Base-by-base conservation (phyloP, 106 monocot species). In the Dendrobium officinale region DNA sequence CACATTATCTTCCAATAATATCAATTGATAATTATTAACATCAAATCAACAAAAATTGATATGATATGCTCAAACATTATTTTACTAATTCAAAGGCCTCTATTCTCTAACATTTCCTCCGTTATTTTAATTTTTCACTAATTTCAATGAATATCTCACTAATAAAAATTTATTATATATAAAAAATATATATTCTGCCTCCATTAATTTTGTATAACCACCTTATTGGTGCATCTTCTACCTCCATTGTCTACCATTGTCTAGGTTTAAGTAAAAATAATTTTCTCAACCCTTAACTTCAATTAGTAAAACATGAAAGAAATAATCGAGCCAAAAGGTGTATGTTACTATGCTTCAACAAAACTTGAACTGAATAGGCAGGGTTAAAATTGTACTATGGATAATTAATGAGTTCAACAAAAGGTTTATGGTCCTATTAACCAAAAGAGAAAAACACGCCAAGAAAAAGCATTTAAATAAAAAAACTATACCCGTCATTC, bases 401-500 rank as follows among this genome's bases (percentile, higher is more conserved):
- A 74, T n/a, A 10, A 74, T 43, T 5, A 74, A 70, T 70, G 37
- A 74, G 74, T 44, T 43, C 6, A 42, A 42, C 16, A 44, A 43
- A 74, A 37, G 9, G 43, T 41, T 42, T 73, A 18, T 42, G 20
- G 15, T 42, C 74, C 22, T 48, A 8, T 47, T 27, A 51, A 43
- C 9, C 2, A 51, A 27, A 51, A 51, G 48, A 75, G 76, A 48
- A 9, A 3, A 22, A 9, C n/a, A 80, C 22, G 4, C 37, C 43
- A 70, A 75, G 27, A 56, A 67, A 29, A 56, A 72, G 33, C 41
- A 75, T 37, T 48, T 29, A 55, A 58, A 51, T 55, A 78, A 49
- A 37, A 79, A 79, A 37, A 73, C 1, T 59, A 76, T 98, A 99
- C 99, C 99, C 99, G 82, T 99, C 99, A 88, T 99, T 99, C 95